A percentile compares a stretch with the other conserved stretches of the same genome.
phyloP scores from a whole-genome alignment of 2,329 filamentous ascomycete genomes.

The Fusarium sp. region DNA sequence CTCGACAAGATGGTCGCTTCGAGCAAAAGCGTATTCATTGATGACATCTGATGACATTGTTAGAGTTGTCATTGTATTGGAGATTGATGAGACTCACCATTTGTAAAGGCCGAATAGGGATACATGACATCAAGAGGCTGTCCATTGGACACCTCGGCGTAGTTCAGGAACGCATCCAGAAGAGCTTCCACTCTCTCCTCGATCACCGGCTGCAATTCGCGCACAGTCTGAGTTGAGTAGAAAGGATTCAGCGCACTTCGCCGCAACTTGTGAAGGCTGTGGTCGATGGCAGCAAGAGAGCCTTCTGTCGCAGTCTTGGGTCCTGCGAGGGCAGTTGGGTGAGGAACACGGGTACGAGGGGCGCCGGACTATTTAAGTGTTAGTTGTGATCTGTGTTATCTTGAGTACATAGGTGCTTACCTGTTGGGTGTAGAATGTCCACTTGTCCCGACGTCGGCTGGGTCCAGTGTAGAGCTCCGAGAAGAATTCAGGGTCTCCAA shows the following conservation, averaged over 20 bases:
- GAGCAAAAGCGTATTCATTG: constrained; percentile 55
- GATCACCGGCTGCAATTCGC: constrained; percentile 53
- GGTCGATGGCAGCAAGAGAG: constrained; percentile 51
- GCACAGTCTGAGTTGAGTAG: constrained; percentile 53
- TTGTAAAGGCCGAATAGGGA: constrained; percentile 54
- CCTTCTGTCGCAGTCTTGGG: constrained; percentile 46
- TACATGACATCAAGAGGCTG: constrained; percentile 52
- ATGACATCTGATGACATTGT: constrained; percentile 49
- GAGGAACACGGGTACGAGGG: constrained; percentile 45
- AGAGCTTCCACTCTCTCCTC: constrained; percentile 52
- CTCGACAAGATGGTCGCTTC: constrained; percentile 51
- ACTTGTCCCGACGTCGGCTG: constrained; percentile 49
- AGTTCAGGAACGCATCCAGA: constrained; percentile 47
- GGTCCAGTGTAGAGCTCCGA: constrained; percentile 53
- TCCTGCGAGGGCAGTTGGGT: constrained; percentile 18
- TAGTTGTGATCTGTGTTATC: constrained; percentile 7
- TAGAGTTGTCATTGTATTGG: background rate
- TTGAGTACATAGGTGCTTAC: constrained; percentile 31
- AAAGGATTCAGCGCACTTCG: constrained; percentile 52
- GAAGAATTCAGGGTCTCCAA: constrained; percentile 54
- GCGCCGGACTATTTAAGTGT: constrained; percentile 48
- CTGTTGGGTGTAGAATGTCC: constrained; percentile 53
- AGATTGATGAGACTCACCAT: constrained; percentile 42
- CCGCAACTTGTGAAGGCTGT: constrained; percentile 50
- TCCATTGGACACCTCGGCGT: constrained; percentile 42